These are phyloP conservation scores for Trypanosoma melophagium DNA, from an alignment of 208 protist species.

Conservation along the genomic window DNA sequence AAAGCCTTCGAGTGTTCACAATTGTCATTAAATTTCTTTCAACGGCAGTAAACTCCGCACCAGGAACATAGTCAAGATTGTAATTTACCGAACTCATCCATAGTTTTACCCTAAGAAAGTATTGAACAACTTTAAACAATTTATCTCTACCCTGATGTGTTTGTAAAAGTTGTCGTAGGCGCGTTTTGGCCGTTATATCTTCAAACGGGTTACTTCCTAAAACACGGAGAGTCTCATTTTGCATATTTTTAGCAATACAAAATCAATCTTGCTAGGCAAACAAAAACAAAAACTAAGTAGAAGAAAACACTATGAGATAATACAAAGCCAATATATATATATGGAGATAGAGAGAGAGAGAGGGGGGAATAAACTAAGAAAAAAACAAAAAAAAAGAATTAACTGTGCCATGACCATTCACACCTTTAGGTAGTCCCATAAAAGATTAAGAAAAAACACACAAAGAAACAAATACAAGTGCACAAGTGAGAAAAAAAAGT, in stretches of 20 bases:
- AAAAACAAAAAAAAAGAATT: slow-evolving; percentile 11
- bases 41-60: slow-evolving; percentile 67
- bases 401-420: too few species aligned
- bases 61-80: slow-evolving; percentile 75
- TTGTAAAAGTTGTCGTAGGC: slow-evolving; percentile 85
- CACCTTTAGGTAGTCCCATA: too few species aligned
- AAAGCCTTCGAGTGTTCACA: slow-evolving; percentile 84
- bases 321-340: too few species aligned
- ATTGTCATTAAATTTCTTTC: slow-evolving; percentile 91
- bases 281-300: slow-evolving; percentile 19
- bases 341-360: too few species aligned
- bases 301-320: too few species aligned
- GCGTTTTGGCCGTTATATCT: slow-evolving; percentile 83
- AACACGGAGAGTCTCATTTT: slow-evolving; percentile 68
- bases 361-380: too few species aligned
- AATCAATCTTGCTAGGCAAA: too few species aligned
- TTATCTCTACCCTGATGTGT: slow-evolving; percentile 90
- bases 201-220: slow-evolving; percentile 84
- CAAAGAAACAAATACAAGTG: slow-evolving; percentile 12
- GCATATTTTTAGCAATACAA: too few species aligned
- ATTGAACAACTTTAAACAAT: slow-evolving; percentile 89
- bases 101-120: slow-evolving; percentile 77
- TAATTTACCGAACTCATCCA: slow-evolving; percentile 82
- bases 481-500: slow-evolving; percentile 14
- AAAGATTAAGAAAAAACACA: too few species aligned